Evolutionary conservation across 768 basidiomycete species (phyloP), one percentile per base, ranked within the genome.

Genomic region (Lactifluus rugatus): DNA sequence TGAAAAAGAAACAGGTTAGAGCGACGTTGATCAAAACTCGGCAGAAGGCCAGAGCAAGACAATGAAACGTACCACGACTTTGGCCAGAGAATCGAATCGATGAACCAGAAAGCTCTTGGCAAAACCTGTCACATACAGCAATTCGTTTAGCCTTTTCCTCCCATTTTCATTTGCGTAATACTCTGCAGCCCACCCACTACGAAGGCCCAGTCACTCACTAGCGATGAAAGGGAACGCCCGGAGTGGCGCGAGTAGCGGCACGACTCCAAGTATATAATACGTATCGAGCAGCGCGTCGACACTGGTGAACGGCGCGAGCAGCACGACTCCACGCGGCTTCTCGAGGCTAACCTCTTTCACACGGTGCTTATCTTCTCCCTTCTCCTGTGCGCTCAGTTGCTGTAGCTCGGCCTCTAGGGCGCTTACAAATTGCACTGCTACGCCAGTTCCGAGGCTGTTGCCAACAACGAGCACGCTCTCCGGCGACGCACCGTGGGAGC

Each of bases 361-460:
- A 4, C 6, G 28, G 23, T 36, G 16, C 11, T 34, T 48, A 21
- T 53, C 16, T 8, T n/a, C 41, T 3, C 23, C 44, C 10, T 23
- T 23, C 6, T 23, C 11, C 42, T 23, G 2, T 14, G 6, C 21
- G 8, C 25, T 16, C 4, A 7, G 21, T n/a, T 9, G 7, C 16
- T n/a, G 16, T 23, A 25, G 75, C 58, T 79, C 75, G 1, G 57
- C 56, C 13, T 72, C 71, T 3, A 83, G 69, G 48, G 69, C 62
- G 26, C 67, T 73, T 16, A 71, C 75, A 10, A 77, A 68, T 52
- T 66, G 75, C 26, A 74, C 74, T 0, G 71, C 76, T 2, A 97
- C 87, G 0, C 85, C 93, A 0, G 93, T 93, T 1, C 94, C 94
- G 13, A 98, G 74, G 62, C 90, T 93, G 64, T 94, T 92, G 0